Evolutionary conservation across 805 yeast species (phyloP).

Genomic region (Ogataea populi-albae): DNA sequence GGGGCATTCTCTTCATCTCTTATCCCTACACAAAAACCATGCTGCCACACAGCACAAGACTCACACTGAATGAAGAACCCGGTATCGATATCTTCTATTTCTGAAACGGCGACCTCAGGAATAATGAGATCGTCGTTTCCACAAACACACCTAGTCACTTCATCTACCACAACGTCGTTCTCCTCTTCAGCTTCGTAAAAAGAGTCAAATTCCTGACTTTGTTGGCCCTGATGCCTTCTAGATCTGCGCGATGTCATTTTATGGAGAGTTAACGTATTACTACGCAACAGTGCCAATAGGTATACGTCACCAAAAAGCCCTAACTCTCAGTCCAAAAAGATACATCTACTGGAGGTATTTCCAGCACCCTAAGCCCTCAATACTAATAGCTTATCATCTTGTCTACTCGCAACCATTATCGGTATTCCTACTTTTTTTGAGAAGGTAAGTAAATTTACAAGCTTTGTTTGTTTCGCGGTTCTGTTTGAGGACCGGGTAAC

Average conservation of each 20-base stretch:
- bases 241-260: constrained; percentile 32
- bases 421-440: too few relatives aligned
- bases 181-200: constrained; percentile 23
- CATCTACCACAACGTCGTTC: constrained; percentile 34
- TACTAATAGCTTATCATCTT: too few relatives aligned
- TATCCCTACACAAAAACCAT: constrained; percentile 92
- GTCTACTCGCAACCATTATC: too few relatives aligned
- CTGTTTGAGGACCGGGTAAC: too few relatives aligned
- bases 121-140: constrained; percentile 45
- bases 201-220: constrained; percentile 19
- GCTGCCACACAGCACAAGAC: constrained; percentile 94
- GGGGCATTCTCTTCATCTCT: constrained; percentile 73
- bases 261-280: constrained; percentile 4
- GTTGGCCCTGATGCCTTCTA: constrained; percentile 25
- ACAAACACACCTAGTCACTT: constrained; percentile 55
- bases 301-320: too few relatives aligned
- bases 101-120: constrained; percentile 27
- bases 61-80: constrained; percentile 86
- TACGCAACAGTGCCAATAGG: too few relatives aligned
- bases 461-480: too few relatives aligned
- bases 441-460: too few relatives aligned
- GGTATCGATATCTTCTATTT: constrained; percentile 40
- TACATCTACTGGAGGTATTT: too few relatives aligned
- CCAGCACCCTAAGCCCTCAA: too few relatives aligned
- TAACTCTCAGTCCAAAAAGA: too few relatives aligned